Base-by-base conservation (phyloP, 345 rosid genomes). In the Barbarea vulgaris region DNA sequence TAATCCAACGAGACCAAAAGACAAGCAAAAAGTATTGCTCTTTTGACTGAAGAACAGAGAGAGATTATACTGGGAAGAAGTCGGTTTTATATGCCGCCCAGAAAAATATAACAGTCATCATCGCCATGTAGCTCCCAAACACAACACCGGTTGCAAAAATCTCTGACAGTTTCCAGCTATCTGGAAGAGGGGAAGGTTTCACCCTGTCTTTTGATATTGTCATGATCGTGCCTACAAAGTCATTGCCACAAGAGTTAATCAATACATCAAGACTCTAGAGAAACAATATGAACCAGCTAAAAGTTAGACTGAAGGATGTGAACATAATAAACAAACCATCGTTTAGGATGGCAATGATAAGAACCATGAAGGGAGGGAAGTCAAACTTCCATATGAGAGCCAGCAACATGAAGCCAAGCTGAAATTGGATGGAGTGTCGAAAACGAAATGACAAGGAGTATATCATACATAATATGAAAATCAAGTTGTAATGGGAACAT, bases 301-400 rank as follows among this genome's bases (percentile, higher is more conserved):
- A 52, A 47, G 17, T 3, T 27, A 33, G 42, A 64, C 15, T 61
- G 37, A 21, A 30, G 25, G 55, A 46, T 33, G 48, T 12, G 7
- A 75, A 50, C 27, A 22, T 17, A 10, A n/a, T 41, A 50, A 65
- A 85, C 93, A 1, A 71, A 95, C 98, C 99, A 74, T 95, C 98
- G 68, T 95, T 95, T 37, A 92, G 91, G 79, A 95, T 92, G 31
- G 99, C 99, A 62, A 95, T 95, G 68, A 92, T 89, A 83, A 95
- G 98, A 83, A 95, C 99, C 99, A 95, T 95, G 79, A 95, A 95
- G 56, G 99, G 99, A 46, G 99, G 99, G 77, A 95, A 95, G 79
- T 95, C 99, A 68, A 92, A 95, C 85, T 88, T 72, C 96, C 99
- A 95, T 77, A 95, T 87, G 69, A 95, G 97, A 11, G 99, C 99